Base-by-base conservation (phyloP, 768 basidiomycete species). In the Rhizopogon vulgaris region DNA sequence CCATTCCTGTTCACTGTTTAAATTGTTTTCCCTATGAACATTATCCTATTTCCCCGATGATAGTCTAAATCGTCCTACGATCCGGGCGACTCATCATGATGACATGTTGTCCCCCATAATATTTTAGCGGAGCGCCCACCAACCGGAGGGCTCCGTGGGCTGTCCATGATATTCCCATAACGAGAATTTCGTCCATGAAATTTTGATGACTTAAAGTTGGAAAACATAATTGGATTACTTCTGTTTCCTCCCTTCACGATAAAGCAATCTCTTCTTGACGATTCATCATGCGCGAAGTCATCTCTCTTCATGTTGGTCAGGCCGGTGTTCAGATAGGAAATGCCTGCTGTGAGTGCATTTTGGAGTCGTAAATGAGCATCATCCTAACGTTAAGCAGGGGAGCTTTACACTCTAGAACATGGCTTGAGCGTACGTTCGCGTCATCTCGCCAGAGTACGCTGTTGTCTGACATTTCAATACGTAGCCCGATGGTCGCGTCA, bases 351-450 rank as follows among this genome's bases (percentile, higher is more conserved):
- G 67, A 74, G 88, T 78, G 36, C 14, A 36, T 52, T 41, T 52
- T 52, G 42, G 4, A 45, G 34, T 14, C 49, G 48, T 38, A 43
- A 22, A 40, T 39, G 43, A 46, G 57, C 53, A 50, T 27, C 48
- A 39, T 38, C 52, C 57, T 57, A 15, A 60, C 52, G 2, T 54
- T 30, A 56, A 56, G 63, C 65, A 92, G 90, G 90, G 94, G 94
- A 96, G 72, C 84, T 97, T 56, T 99, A 98, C 77, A 96, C 94
- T 60, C 79, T 97, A 64, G 95, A 99, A 73, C 95, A 97, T 66
- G 95, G 95, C 62, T 78, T 99, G 53, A 90, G 84, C 72, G 94
- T 95, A 69, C 66, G 90, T 78, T 15, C 24, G 41, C 22, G 24
- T 5, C 32, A 15, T 6, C 8, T 34, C 15, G 0, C 18, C 32